Evolutionary conservation across 352 stramenopile genomes (phyloP).

Genomic region (Hyaloperonospora arabidopsidis): DNA sequence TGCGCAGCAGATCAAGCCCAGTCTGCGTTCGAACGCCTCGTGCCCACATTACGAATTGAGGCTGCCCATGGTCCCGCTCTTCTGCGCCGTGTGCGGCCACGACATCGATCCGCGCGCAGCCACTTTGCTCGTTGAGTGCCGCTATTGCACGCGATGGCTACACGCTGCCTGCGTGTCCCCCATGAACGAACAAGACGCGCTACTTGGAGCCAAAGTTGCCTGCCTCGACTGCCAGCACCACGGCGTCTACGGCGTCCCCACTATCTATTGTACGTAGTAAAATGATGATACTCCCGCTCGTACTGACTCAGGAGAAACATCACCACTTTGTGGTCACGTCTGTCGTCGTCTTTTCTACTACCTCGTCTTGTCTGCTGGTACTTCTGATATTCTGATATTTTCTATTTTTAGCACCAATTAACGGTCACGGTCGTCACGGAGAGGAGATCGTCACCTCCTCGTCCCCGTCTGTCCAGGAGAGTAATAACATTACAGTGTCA

Average conservation of each 20-base stretch:
- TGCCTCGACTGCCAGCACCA: slow-evolving; percentile 38
- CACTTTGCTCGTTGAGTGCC: slow-evolving; percentile 56
- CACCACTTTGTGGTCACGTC: no score
- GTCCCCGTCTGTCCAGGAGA: background rate
- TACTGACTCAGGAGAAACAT: no score
- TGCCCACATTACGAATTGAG: slow-evolving; percentile 1
- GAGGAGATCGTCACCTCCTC: no score
- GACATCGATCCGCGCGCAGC: slow-evolving; percentile 22
- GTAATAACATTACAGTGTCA: background rate
- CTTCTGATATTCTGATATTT: no score
- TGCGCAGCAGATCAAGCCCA: slow-evolving; percentile 1
- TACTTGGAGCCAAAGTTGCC: slow-evolving; percentile 50
- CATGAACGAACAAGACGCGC: slow-evolving; percentile 47
- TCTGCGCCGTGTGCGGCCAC: slow-evolving; percentile 25
- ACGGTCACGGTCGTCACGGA: no score
- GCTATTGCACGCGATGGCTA: slow-evolving; percentile 59
- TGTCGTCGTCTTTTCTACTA: no score
- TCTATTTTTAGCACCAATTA: no score
- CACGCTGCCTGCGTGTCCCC: slow-evolving; percentile 43
- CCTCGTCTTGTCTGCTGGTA: no score
- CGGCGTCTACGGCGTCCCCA: slow-evolving; percentile 26
- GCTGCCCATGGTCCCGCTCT: background rate
- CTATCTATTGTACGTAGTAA: background rate
- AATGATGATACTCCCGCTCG: background rate
- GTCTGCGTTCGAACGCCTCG: slow-evolving; percentile 15